A percentile compares a stretch with the other conserved stretches of the same genome.
These are phyloP conservation scores for Rhizophagus sp. DNA, from an alignment of 192 early-diverging fungal species.

Conservation along the genomic window DNA sequence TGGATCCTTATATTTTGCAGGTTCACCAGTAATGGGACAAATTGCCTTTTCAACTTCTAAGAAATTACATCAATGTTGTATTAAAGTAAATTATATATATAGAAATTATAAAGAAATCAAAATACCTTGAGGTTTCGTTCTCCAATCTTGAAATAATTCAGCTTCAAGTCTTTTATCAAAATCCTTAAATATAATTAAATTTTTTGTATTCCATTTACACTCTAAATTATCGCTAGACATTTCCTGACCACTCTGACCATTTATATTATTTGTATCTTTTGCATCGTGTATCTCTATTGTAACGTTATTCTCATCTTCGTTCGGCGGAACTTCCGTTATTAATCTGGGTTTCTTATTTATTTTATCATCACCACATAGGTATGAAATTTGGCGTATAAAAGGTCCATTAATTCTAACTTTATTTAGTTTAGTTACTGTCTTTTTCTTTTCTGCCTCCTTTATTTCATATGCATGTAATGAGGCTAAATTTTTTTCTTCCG, in stretches of 20 bases:
- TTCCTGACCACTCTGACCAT: slow-evolving; percentile 1
- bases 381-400: slow-evolving; percentile 52
- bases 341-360: slow-evolving; percentile 37
- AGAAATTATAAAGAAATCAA: neutral
- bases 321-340: slow-evolving; percentile 30
- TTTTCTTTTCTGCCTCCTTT: slow-evolving; percentile 51
- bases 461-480: slow-evolving; percentile 52
- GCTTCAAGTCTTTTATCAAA: neutral
- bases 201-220: neutral
- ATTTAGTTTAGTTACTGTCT: slow-evolving; percentile 40
- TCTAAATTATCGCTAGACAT: neutral
- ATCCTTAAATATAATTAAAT: slow-evolving; percentile 10
- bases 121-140: slow-evolving; percentile 10
- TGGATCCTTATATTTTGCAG: slow-evolving; percentile 63
- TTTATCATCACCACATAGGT: slow-evolving; percentile 43
- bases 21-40: slow-evolving; percentile 64
- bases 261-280: neutral
- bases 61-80: neutral
- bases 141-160: slow-evolving; percentile 18
- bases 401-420: slow-evolving; percentile 40
- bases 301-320: slow-evolving; percentile 20
- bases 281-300: slow-evolving; percentile 12
- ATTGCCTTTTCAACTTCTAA: slow-evolving; percentile 40
- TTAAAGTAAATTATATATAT: neutral
- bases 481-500: slow-evolving; percentile 50